Evolutionary conservation across 148 eudicot genomes (phyloP).

Genomic region (Salicornia ramosissima): DNA sequence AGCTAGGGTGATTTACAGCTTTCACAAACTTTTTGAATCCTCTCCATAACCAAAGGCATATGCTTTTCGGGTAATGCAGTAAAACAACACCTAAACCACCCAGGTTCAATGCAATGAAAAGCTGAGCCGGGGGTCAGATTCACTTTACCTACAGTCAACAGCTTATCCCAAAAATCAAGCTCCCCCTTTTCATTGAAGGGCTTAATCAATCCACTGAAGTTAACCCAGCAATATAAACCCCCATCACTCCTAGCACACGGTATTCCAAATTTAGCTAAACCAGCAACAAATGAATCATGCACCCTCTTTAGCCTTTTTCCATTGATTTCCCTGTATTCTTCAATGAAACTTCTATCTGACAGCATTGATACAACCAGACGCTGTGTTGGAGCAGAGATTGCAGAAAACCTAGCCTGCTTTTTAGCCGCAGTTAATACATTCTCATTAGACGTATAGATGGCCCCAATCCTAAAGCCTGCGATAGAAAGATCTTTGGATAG

Average conservation of each 20-base stretch:
- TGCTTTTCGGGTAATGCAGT: conserved; percentile 54
- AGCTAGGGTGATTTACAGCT: conserved; percentile 34
- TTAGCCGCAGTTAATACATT: conserved; percentile 61
- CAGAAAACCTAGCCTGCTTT: conserved; percentile 64
- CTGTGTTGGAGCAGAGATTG: conserved; percentile 82
- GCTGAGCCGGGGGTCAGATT: conserved; percentile 77
- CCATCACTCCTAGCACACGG: conserved; percentile 63
- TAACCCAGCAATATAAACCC: conserved; percentile 85
- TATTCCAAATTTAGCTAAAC: conserved; percentile 60
- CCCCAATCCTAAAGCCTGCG: conserved; percentile 70
- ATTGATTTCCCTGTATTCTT: conserved; percentile 45
- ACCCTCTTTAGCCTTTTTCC: conserved; percentile 43
- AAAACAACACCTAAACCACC: conserved; percentile 93
- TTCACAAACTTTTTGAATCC: conserved; percentile 52
- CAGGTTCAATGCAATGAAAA: conserved; percentile 91
- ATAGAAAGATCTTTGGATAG: conserved; percentile 67
- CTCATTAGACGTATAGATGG: conserved; percentile 59
- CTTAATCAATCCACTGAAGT: conserved; percentile 62
- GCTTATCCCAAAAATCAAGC: conserved; percentile 85
- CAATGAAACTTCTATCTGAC: conserved; percentile 49
- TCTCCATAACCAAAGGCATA: conserved; percentile 60
- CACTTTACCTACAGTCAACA: conserved; percentile 61
- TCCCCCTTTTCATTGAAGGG: conserved; percentile 81
- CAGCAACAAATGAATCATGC: conserved; percentile 59
- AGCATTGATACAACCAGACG: conserved; percentile 61